phyloP scores from a whole-genome alignment of 2,329 filamentous ascomycete species.

The Neofusicoccum ribis region DNA sequence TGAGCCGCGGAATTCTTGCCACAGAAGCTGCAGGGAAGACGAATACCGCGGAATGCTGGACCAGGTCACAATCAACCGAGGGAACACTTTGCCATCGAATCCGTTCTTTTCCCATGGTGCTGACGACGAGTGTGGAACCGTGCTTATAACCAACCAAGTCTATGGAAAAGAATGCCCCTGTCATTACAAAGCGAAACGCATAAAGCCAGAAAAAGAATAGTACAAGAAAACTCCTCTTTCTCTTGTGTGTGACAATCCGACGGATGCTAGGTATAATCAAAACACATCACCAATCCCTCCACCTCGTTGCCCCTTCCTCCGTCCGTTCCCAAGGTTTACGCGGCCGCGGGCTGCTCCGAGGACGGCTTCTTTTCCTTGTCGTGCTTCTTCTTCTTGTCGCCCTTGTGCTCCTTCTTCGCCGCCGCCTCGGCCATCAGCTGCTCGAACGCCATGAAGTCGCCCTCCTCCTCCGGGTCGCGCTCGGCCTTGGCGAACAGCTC shows the following conservation, averaged over 20 bases:
- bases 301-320: not conserved
- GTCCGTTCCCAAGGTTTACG: not conserved
- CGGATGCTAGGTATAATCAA: slow-evolving; percentile 1
- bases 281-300: not conserved
- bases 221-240: not conserved
- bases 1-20: too few species aligned
- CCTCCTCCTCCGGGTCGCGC: slow-evolving; percentile 91
- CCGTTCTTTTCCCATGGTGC: too few species aligned
- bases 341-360: not conserved
- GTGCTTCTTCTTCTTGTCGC: slow-evolving; percentile 63
- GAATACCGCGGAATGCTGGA: too few species aligned
- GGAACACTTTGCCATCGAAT: too few species aligned
- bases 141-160: too few species aligned
- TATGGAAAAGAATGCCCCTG: too few species aligned
- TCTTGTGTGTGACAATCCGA: not conserved
- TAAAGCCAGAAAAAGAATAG: not conserved
- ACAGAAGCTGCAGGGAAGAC: too few species aligned
- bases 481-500: slow-evolving; percentile 86
- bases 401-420: slow-evolving; percentile 83
- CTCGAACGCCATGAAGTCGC: slow-evolving; percentile 98
- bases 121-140: too few species aligned
- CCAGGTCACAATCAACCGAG: too few species aligned
- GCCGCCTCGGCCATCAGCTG: slow-evolving; percentile 96
- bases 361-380: slow-evolving; percentile 7
- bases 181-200: too few species aligned